Base-by-base conservation (phyloP, 805 yeast species). In the Wickerhamomyces pijperi region DNA sequence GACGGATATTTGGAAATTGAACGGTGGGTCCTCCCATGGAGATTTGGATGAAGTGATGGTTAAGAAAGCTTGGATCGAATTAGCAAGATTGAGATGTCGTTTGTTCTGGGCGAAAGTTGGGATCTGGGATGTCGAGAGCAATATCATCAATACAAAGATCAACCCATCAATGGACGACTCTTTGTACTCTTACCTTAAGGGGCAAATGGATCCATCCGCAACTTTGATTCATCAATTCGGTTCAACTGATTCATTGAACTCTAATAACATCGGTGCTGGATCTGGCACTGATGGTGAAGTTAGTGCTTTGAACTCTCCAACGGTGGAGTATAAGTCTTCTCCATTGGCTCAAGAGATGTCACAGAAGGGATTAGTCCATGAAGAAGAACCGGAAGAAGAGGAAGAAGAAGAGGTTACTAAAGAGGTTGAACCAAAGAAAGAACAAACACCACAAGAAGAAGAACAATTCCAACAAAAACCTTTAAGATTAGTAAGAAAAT, bases 31-130 rank as follows among this genome's bases (percentile, higher is more conserved):
- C n/a, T n/a, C n/a, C n/a, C n/a, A n/a, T n/a, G n/a, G 9, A 21
- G 9, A 6, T 7, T 7, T 4, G 29, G 29, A 25, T 12, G 29
- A 25, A 12, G 53, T 60, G 2, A 59, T 63, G 38, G 53, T 64
- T 23, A 65, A 61, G 41, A 66, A 71, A 42, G 73, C 76, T 9
- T 88, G 94, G 82, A 60, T 69, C 23, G 83, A 78, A 48, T 56
- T 78, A 28, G 61, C 72, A 31, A 70, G 77, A 49, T 65, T 85
- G 17, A 72, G 95, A 39, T 72, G 74, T 33, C 79, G 81, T 53
- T 65, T 88, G 46, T 84, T 81, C 60, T 90, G 94, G 90, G 68
- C 94, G 8, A 76, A 85, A 46, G 58, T 80, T 18, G 97, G 97
- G 5, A 68, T 78, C 23, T 82, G 90, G 88, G 83, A 79, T 42